Evolutionary conservation across 441 rosid genomes (phyloP).

Genomic region (Pelargonium myrrhifolium): DNA sequence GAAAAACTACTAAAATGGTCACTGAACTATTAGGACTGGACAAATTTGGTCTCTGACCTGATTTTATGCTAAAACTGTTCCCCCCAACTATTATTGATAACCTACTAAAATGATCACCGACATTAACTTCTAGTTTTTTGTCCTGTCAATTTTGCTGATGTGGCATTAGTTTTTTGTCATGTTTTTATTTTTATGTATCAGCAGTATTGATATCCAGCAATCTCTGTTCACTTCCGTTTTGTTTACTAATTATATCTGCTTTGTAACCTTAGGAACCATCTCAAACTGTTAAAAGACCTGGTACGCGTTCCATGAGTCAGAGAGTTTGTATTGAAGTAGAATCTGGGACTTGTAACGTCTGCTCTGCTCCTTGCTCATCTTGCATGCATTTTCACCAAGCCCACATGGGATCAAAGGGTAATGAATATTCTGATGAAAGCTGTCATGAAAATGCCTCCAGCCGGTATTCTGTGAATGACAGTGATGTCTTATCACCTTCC

Average conservation of each 20-base stretch:
- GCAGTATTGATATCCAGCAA: not conserved
- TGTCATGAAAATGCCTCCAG: constrained; percentile 41
- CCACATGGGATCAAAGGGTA: constrained; percentile 46
- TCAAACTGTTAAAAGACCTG: constrained; percentile 38
- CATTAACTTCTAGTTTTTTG: too few relatives aligned
- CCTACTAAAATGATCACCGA: too few relatives aligned
- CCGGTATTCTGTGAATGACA: constrained; percentile 53
- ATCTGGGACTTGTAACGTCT: constrained; percentile 80
- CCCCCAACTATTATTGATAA: too few relatives aligned
- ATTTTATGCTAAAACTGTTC: too few relatives aligned
- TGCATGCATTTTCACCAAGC: constrained; percentile 64
- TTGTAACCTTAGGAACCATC: constrained; percentile 27
- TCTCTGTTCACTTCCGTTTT: not conserved
- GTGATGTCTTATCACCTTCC: constrained; percentile 27
- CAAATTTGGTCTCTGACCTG: too few relatives aligned
- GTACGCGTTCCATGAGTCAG: constrained; percentile 43
- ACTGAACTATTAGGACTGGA: too few relatives aligned
- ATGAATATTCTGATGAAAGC: constrained; percentile 60
- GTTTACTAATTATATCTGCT: constrained; percentile 11
- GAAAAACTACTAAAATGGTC: too few relatives aligned
- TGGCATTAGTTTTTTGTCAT: too few relatives aligned
- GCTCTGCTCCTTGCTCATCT: constrained; percentile 80
- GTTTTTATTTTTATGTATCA: not conserved
- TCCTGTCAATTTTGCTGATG: too few relatives aligned
- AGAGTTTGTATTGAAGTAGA: constrained; percentile 39